Evolutionary conservation across 2,329 filamentous ascomycete genomes (phyloP), one percentile per base, ranked within the genome.

Genomic region (Fusarium brachygibbosum): DNA sequence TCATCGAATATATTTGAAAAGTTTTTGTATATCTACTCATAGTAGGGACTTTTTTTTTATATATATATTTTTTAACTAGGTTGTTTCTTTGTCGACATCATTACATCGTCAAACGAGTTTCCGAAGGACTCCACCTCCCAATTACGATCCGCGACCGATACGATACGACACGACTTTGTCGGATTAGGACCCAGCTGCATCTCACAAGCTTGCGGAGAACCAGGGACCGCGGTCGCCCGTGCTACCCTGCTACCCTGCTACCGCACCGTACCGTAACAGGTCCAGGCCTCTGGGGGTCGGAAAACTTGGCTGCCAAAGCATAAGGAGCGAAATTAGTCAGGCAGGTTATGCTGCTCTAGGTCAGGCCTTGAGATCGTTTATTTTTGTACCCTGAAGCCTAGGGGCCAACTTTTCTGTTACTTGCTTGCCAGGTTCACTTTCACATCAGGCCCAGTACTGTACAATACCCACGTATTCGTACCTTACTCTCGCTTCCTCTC

Each of bases 91-190:
- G 23, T 63, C 57, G 54, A 45, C 66, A 69, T 63, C 66, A 70
- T 67, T 45, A 54, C 52, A 69, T 66, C 52, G 37, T 67, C 66
- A 46, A 62, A 51, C 56, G 56, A 44, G 29, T 49, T 45, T 58
- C 25, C 35, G 8, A 52, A 64, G 31, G 59, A 51, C 67, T 70
- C 68, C 68, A 70, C 63, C 40, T 53, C 58, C 51, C 67, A 69
- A 70, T 68, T 70, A 55, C 68, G 68, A 70, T 68, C 63, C 63
- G 51, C 63, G 54, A 53, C 68, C 68, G 68, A 70, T 70, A 70
- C 68, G 63, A 70, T 68, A 70, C 68, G 63, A 70, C 67, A 70
- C 50, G 63, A 52, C 58, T 68, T 52, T 54, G 57, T 68, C 54
- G 58, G 35, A 69, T 56, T 61, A 35, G 58, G 52, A 44, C 25